Percentiles rank a stretch among this genome's conserved stretches.
These are phyloP conservation scores for Kentomonas sorsogonicus DNA, from an alignment of 208 protist genomes.

Conservation along the genomic window DNA sequence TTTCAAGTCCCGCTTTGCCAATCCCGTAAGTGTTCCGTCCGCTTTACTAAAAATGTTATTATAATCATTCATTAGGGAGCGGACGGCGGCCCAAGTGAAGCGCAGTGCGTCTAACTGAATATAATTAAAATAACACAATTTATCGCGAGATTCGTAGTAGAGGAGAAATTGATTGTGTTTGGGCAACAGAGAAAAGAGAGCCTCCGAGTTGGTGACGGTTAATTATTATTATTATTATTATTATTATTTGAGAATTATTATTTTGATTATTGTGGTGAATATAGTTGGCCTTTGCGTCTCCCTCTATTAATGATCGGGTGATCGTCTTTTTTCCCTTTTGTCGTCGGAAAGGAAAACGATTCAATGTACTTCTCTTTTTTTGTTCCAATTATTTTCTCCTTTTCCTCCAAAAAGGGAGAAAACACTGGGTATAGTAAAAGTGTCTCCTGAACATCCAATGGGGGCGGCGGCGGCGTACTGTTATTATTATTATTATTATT, in stretches of 20 bases:
- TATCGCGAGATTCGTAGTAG: constrained; percentile 50
- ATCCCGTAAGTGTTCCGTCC: constrained; percentile 57
- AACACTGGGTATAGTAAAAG: constrained; percentile 40
- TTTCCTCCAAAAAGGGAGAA: constrained; percentile 42
- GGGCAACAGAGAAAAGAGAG: constrained; percentile 59
- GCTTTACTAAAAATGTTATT: constrained; percentile 42
- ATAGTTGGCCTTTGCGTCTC: constrained; percentile 21
- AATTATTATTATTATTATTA: not conserved
- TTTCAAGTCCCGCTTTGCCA: constrained; percentile 60
- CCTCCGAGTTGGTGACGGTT: constrained; percentile 43
- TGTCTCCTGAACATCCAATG: not conserved
- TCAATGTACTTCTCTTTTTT: constrained; percentile 40
- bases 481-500: not conserved
- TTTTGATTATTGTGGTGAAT: not conserved
- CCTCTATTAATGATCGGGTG: constrained; percentile 53
- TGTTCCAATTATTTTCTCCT: constrained; percentile 41
- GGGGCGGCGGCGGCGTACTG: not conserved
- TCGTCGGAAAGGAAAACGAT: constrained; percentile 54
- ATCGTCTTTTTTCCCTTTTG: constrained; percentile 52
- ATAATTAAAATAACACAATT: constrained; percentile 54
- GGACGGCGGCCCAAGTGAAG: constrained; percentile 62
- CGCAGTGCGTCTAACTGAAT: constrained; percentile 69
- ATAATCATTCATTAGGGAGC: constrained; percentile 20
- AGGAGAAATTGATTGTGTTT: constrained; percentile 68
- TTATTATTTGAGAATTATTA: constrained; percentile 1